Base-by-base conservation (phyloP, 805 yeast species). In the Teunomyces panamensis region DNA sequence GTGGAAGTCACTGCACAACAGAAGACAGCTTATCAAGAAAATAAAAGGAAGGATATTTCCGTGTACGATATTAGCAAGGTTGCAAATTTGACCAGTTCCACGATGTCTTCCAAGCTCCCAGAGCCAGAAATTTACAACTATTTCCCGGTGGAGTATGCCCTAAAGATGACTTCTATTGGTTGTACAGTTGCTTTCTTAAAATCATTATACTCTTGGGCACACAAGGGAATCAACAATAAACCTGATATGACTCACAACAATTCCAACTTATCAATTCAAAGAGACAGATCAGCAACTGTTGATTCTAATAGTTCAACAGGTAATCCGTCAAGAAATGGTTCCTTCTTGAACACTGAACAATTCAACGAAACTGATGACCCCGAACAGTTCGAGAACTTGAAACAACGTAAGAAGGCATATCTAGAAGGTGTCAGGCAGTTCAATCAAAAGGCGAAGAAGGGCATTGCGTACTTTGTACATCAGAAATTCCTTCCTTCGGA, bases 191-290 rank as follows among this genome's bases (percentile, higher is more conserved):
- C 90, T 2, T 85, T 90, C 42, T 73, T 95, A 57, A 74, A 89
- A 56, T 88, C 97, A 0, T 73, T 94, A 39, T 78, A 87, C 57
- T 77, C 89, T 2, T 91, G 97, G 96, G 87, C 96, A 9, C 95
- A 87, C 51, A 81, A 85, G 50, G 77, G 75, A 5, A 55, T 68
- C 20, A 56, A 42, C 30, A 39, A 32, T 27, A 24, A 30, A 16
- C 30, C 26, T 49, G 28, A 8, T 3, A 42, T 33, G 6, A 24
- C 30, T 13, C 29, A 35, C 30, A 33, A 44, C 16, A 29, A 49
- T 1, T 24, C 42, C 10, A 39, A 27, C 13, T 16, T 39, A 11
- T 30, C 35, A 17, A 20, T 44, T 9, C 46, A 44, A n/a, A 60
- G 66, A 49, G 54, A 59, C 27, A 54, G 70, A 45, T 60, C 71